A percentile compares a stretch with the other conserved stretches of the same genome.
These are phyloP conservation scores for Zarea fungicola DNA, from an alignment of 2,329 filamentous ascomycete genomes.

Conservation along the genomic window DNA sequence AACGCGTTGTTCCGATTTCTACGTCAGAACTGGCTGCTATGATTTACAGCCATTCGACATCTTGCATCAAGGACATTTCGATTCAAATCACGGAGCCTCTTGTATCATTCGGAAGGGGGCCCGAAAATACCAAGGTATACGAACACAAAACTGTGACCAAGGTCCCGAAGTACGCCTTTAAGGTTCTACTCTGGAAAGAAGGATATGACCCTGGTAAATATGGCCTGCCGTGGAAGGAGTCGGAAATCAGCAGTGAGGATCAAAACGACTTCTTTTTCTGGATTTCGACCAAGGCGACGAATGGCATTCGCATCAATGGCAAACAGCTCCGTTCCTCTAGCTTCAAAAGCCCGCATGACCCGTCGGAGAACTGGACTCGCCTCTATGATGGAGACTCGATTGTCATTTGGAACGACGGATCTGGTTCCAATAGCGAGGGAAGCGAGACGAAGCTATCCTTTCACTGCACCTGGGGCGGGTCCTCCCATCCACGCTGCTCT, in stretches of 20 bases:
- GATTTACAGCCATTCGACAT: slow-evolving; percentile 60
- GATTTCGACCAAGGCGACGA: slow-evolving; percentile 73
- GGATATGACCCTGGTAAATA: slow-evolving; percentile 58
- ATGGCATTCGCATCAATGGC: slow-evolving; percentile 73
- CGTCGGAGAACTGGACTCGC: slow-evolving; percentile 59
- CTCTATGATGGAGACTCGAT: slow-evolving; percentile 74
- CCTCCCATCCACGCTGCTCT: slow-evolving; percentile 34
- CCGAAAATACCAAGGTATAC: slow-evolving; percentile 64
- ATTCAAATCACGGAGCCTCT: slow-evolving; percentile 62
- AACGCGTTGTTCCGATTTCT: slow-evolving; percentile 6
- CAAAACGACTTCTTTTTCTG: slow-evolving; percentile 61
- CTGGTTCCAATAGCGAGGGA: slow-evolving; percentile 32
- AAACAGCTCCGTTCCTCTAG: slow-evolving; percentile 56
- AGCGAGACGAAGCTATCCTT: slow-evolving; percentile 45
- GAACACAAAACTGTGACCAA: slow-evolving; percentile 57
- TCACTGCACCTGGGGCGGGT: slow-evolving; percentile 52
- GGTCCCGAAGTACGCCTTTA: slow-evolving; percentile 77
- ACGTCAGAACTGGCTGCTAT: slow-evolving; percentile 45
- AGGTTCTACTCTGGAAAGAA: slow-evolving; percentile 68
- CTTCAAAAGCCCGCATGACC: slow-evolving; percentile 45
- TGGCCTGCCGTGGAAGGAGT: slow-evolving; percentile 40
- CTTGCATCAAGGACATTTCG: slow-evolving; percentile 56
- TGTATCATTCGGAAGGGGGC: slow-evolving; percentile 72
- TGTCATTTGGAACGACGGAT: slow-evolving; percentile 55
- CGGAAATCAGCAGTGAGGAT: slow-evolving; percentile 26